Base-by-base conservation (phyloP, 805 yeast species). In the Wickerhamomyces alni region DNA sequence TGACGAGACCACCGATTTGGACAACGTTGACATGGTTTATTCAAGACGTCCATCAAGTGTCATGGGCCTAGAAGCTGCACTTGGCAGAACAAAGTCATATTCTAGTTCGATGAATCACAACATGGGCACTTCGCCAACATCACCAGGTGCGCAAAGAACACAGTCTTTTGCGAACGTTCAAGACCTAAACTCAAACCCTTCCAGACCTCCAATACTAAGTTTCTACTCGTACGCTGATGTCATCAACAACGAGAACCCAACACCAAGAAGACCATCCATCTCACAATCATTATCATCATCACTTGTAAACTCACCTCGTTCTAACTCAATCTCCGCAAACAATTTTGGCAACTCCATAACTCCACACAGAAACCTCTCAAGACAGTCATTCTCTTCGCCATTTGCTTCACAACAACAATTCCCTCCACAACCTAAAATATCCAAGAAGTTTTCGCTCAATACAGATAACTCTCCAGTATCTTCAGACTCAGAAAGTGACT, bases 201-300 rank as follows among this genome's bases (percentile, higher is more conserved):
- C 38, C 27, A 47, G 55, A 49, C 54, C 55, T 17, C 52, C 51
- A 30, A 25, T 46, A 11, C 30, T 72, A 30, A 63, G 67, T 29
- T 85, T 85, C 56, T 82, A 77, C 54, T 80, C 88, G 3, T 86
- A 82, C 58, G 94, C 91, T 4, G 95, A 86, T 51, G 73, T 86
- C 75, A 71, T 83, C 44, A 74, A 69, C 46, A 78, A 75, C 50
- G 91, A 82, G 58, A 83, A 80, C 51, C 55, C 64, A 35, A 54
- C 55, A 37, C 69, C 76, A 38, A 73, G 84, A 59, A 72, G 87
- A 59, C 88, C 88, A 8, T 71, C 77, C 2, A 58, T 72, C 11
- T 55, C 72, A 1, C 67, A 70, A 33, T 62, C 74, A 1, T 44
- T 68, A 15, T 63, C 74, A 1, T 50, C 64, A 27, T 48, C 62